These are phyloP conservation scores for Fraxinus greggii DNA, from an alignment of 305 asterid genomes.

Conservation along the genomic window DNA sequence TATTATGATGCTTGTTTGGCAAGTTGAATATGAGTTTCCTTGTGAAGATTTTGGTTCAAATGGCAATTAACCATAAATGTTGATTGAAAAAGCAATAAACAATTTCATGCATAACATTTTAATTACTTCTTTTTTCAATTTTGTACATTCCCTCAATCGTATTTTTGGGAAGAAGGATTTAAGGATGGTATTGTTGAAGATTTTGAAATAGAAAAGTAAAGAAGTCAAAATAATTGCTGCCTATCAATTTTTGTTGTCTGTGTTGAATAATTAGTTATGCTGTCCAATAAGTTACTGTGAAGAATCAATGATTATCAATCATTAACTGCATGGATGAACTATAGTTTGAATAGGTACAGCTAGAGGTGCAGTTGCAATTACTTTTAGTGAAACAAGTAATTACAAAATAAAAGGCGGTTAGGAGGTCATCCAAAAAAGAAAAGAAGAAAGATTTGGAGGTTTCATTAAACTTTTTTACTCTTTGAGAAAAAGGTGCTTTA, in stretches of 20 bases:
- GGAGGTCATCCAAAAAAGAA: not conserved
- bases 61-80: not conserved
- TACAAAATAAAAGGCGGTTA: not conserved
- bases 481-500: not conserved
- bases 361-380: not conserved
- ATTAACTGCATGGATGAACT: not conserved
- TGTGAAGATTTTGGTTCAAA: not conserved
- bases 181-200: not conserved
- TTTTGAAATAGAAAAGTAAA: not conserved
- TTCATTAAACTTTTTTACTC: not conserved
- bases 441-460: not conserved
- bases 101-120: not conserved
- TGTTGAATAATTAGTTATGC: not conserved
- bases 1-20: not conserved
- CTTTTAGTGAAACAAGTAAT: not conserved
- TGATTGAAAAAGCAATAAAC: not conserved
- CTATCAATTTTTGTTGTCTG: not conserved
- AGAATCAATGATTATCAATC: not conserved
- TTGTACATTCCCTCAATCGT: not conserved
- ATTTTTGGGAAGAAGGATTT: not conserved
- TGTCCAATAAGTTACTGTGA: not conserved
- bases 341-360: not conserved
- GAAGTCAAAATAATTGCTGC: not conserved
- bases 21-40: not conserved
- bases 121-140: not conserved